Base-by-base conservation (phyloP, 2,329 filamentous ascomycete species). In the Aureobasidium vineae region DNA sequence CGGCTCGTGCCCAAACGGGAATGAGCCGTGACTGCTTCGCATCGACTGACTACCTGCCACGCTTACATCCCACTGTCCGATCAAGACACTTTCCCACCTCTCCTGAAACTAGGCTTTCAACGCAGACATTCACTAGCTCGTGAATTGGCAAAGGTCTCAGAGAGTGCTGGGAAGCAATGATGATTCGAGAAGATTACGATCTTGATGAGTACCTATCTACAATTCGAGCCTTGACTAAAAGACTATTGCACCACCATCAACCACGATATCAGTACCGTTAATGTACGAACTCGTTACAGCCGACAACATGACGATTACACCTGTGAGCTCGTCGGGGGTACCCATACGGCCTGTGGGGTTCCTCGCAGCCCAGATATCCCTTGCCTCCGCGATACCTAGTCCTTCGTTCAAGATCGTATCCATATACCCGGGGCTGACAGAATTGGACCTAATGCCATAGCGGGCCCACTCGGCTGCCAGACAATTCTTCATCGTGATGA, bases 391-490 rank as follows among this genome's bases (percentile, higher is more conserved):
- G 5, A 60, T 60, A 8, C 56, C 56, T 10, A 23, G 38, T 1
- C 76, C 76, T 72, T 76, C 31, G 72, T 91, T 92, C 54, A 92
- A 76, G 16, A 90, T 84, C 0, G 88, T 91, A 71, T 91, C 88
- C 86, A 92, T 91, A 71, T 92, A 92, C 0, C 90, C 90, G 0
- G 90, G 90, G 43, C 83, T 86, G 54, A 92, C 81, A 21, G 82
- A 85, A 71, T 92, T 92, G 6, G 90, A 86, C 3, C 88, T 77
- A 68, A 92, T 90, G 0, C 90, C 90, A 72, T 88, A 83, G 1
- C 80, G 77, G 0, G 87, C 87, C 89, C 89, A 92, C 75, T 92
- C 90, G 0, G 87, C 88, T 0, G 89, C 90, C 19, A 92, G 77
- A 41, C 82, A 87, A 69, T 83, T 85, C 60, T 85, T 86, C 70